Evolutionary conservation across 2,329 filamentous ascomycete genomes (phyloP).

Genomic region (Aspergillus sp.): DNA sequence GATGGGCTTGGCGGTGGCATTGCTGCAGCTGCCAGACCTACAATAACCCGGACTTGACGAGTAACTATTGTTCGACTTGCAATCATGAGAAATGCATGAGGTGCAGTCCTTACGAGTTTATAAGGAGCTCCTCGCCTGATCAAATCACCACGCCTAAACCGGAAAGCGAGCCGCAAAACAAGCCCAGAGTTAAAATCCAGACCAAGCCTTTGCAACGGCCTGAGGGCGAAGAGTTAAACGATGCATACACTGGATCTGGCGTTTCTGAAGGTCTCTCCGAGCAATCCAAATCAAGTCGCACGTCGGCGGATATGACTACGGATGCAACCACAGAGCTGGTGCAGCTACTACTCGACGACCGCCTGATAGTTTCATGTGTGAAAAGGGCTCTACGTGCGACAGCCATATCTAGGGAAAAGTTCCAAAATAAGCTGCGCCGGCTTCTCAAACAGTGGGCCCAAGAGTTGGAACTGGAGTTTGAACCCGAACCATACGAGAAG

Average conservation of each 20-base stretch:
- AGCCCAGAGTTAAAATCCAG: too few species aligned
- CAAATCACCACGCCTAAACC: too few species aligned
- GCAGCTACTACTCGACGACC: neutral
- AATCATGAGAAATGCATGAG: rapidly evolving
- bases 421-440: neutral
- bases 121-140: too few species aligned
- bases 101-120: too few species aligned
- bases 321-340: neutral
- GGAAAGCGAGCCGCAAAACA: too few species aligned
- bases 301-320: neutral
- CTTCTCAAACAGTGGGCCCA: neutral
- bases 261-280: neutral
- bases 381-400: neutral
- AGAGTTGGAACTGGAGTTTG: neutral
- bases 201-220: too few species aligned
- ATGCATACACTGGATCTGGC: too few species aligned
- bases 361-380: rapidly evolving
- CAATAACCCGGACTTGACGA: too few species aligned
- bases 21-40: rapidly evolving
- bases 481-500: neutral
- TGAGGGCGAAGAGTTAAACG: too few species aligned
- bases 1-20: too few species aligned
- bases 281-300: neutral
- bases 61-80: too few species aligned
- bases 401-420: neutral